A percentile compares a stretch with the other conserved stretches of the same genome.
Evolutionary conservation across 2,329 filamentous ascomycete species (phyloP).

Genomic region (Aspergillus sp.): DNA sequence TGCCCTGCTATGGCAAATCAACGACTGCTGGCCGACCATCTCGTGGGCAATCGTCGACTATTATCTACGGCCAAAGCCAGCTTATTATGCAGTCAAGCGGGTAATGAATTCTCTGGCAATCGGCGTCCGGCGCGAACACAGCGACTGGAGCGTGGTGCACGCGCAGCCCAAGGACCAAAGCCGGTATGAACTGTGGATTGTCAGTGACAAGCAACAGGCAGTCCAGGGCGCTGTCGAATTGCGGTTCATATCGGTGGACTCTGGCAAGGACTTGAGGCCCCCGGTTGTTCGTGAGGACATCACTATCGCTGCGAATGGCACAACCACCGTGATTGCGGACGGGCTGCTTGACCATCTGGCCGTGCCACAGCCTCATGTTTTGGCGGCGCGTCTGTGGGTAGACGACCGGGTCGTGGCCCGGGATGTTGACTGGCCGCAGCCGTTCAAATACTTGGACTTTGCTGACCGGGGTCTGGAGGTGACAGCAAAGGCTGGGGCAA

Average conservation of each 20-base stretch:
- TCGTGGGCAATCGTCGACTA: constrained; percentile 65
- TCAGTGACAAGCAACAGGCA: constrained; percentile 45
- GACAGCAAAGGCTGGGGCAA: constrained; percentile 32
- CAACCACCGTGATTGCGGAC: constrained; percentile 48
- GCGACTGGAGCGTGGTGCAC: constrained; percentile 61
- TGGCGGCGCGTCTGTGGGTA: constrained; percentile 54
- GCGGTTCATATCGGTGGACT: constrained; percentile 54
- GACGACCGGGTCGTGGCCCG: constrained; percentile 51
- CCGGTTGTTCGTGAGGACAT: constrained; percentile 49
- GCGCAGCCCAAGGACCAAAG: constrained; percentile 53
- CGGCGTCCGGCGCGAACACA: constrained; percentile 56
- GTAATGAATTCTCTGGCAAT: constrained; percentile 58
- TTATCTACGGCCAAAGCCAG: constrained; percentile 61
- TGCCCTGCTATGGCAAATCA: constrained; percentile 49
- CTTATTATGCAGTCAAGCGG: constrained; percentile 61
- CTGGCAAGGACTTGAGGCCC: constrained; percentile 55
- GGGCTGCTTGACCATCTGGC: constrained; percentile 53
- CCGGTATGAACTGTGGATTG: constrained; percentile 57
- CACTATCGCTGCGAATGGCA: constrained; percentile 53
- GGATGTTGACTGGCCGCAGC: constrained; percentile 62
- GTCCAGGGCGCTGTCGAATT: constrained; percentile 37
- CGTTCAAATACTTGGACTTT: constrained; percentile 59
- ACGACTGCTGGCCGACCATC: constrained; percentile 59
- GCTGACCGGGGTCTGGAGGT: constrained; percentile 52
- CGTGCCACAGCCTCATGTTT: constrained; percentile 52